phyloP scores from a whole-genome alignment of 129 eudicot species.

The Flaveria sonorensis region DNA sequence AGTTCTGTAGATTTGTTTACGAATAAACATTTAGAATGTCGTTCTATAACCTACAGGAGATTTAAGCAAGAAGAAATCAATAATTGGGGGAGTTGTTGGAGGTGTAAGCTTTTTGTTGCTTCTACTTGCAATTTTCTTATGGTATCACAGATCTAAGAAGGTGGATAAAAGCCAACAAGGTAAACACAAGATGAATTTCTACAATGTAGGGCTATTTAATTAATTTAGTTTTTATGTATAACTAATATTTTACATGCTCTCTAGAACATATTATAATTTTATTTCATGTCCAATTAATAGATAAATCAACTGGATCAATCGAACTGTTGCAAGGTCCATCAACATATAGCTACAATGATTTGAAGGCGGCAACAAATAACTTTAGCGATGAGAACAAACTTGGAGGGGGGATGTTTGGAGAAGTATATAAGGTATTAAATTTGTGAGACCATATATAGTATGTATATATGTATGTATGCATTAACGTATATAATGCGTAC shows the following conservation, averaged over 20 bases:
- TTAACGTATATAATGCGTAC: not conserved
- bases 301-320: constrained; percentile 49
- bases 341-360: constrained; percentile 52
- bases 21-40: no score
- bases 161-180: constrained; percentile 43
- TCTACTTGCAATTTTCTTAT: constrained; percentile 38
- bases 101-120: constrained; percentile 59
- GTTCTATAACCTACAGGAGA: constrained; percentile 33
- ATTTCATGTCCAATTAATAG: constrained; percentile 33
- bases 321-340: constrained; percentile 65
- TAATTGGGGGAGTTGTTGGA: constrained; percentile 69
- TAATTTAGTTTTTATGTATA: no score
- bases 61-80: constrained; percentile 51
- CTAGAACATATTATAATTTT: no score
- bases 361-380: constrained; percentile 55
- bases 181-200: constrained; percentile 5
- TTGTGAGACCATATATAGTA: no score
- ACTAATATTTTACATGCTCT: no score
- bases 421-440: constrained; percentile 62
- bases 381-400: constrained; percentile 62
- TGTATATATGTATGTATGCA: no score
- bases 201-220: no score
- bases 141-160: constrained; percentile 46
- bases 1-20: no score
- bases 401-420: constrained; percentile 77